Conservation (phyloP, 768 basidiomycete species). For the Suillus clintonianus region DNA sequence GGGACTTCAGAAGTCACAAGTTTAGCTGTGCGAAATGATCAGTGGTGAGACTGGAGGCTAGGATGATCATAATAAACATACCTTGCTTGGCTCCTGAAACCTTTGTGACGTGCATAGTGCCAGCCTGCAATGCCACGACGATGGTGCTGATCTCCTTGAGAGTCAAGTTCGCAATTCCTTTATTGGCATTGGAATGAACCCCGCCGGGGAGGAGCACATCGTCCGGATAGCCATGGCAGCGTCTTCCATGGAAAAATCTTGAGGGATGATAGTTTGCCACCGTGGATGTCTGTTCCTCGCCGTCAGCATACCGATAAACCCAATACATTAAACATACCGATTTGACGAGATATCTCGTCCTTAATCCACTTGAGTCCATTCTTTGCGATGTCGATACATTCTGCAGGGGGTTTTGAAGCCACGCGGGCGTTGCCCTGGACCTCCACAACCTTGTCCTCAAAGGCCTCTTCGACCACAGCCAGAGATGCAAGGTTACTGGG, state of each 20-base stretch:
- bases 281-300: background rate
- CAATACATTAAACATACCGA: background rate
- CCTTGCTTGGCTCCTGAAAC: background rate
- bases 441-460: background rate
- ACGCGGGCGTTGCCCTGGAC: background rate
- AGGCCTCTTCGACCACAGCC: background rate
- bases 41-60: background rate
- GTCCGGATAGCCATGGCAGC: background rate
- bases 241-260: constrained; percentile 3
- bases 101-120: background rate
- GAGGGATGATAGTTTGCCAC: background rate
- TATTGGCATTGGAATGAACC: background rate
- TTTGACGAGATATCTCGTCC: background rate
- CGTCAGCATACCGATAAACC: background rate
- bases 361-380: background rate
- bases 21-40: background rate
- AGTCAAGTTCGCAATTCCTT: background rate
- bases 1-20: background rate
- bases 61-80: background rate
- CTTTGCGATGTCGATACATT: background rate
- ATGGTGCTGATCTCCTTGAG: background rate
- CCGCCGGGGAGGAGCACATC: background rate
- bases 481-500: background rate
- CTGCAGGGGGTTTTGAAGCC: background rate
- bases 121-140: background rate